Conservation (phyloP, 805 yeast species). For the Ogataea salicorniae region DNA sequence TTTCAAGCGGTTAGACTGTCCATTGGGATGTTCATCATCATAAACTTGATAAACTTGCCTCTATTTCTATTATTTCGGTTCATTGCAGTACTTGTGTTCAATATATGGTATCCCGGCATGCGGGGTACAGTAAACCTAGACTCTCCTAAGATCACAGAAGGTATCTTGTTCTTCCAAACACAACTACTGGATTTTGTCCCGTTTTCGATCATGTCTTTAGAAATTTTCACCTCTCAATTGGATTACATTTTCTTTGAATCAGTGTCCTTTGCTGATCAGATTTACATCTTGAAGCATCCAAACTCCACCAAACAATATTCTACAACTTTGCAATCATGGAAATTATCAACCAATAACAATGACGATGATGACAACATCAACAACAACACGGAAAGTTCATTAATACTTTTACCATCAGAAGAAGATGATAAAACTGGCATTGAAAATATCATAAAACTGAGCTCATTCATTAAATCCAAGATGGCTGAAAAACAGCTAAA, state of each 20-base stretch:
- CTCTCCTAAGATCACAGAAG: too few species aligned
- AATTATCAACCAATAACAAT: too few species aligned
- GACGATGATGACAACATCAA: too few species aligned
- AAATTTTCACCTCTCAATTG: constrained; percentile 34
- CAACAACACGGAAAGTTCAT: too few species aligned
- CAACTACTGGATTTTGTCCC: constrained; percentile 38
- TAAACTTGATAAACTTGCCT: constrained; percentile 31
- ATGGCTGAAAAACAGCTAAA: too few species aligned
- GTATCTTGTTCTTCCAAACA: constrained; percentile 26
- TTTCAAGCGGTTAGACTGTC: constrained; percentile 34
- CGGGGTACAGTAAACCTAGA: too few species aligned
- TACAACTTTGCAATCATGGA: constrained; percentile 1
- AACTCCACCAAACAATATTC: constrained; percentile 20
- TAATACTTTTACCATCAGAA: too few species aligned
- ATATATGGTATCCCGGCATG: too few species aligned
- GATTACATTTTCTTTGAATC: constrained; percentile 37
- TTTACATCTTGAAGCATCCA: constrained; percentile 37
- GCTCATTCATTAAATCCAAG: too few species aligned
- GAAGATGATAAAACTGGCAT: too few species aligned
- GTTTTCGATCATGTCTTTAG: constrained; percentile 33
- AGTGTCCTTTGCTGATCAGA: constrained; percentile 34
- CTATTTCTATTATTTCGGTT: constrained; percentile 8
- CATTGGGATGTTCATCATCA: constrained; percentile 30
- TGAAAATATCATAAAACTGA: too few species aligned
- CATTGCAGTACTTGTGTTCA: too few species aligned